phyloP scores from a whole-genome alignment of 768 basidiomycete genomes.

The Cytidiella melzeri region DNA sequence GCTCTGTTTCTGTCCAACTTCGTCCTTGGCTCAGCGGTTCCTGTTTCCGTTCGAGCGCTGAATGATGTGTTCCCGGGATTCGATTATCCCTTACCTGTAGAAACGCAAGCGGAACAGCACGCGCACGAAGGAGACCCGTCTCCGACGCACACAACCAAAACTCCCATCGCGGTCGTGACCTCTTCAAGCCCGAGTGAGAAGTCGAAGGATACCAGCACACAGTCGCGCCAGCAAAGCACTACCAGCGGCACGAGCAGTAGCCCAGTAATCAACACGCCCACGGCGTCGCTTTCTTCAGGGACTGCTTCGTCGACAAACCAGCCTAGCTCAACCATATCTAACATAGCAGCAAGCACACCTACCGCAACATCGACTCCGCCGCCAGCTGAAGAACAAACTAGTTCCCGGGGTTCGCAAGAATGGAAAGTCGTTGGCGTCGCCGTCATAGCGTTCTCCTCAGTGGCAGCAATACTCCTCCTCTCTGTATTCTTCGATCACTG shows the following conservation, averaged over 20 bases:
- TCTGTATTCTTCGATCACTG: conserved; percentile 69
- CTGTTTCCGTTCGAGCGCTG: conserved; percentile 1
- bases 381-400: not conserved
- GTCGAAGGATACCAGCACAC: not conserved
- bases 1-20: not conserved
- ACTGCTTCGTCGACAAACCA: not conserved
- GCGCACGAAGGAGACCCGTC: not conserved
- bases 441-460: conserved; percentile 53
- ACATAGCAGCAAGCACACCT: not conserved
- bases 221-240: not conserved
- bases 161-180: not conserved
- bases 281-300: not conserved
- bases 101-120: not conserved
- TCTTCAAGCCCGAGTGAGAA: conserved; percentile 1
- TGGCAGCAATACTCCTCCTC: conserved; percentile 48
- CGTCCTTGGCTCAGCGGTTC: not conserved
- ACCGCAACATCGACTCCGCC: not conserved
- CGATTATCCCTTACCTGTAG: not conserved
- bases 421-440: conserved; percentile 72
- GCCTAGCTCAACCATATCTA: not conserved
- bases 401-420: conserved; percentile 35
- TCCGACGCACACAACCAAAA: not conserved
- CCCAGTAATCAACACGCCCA: no score
- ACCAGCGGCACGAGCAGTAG: no score
- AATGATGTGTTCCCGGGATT: conserved; percentile 7